Evolutionary conservation across 2,329 filamentous ascomycete species (phyloP).

Genomic region (Neurospora crassa): DNA sequence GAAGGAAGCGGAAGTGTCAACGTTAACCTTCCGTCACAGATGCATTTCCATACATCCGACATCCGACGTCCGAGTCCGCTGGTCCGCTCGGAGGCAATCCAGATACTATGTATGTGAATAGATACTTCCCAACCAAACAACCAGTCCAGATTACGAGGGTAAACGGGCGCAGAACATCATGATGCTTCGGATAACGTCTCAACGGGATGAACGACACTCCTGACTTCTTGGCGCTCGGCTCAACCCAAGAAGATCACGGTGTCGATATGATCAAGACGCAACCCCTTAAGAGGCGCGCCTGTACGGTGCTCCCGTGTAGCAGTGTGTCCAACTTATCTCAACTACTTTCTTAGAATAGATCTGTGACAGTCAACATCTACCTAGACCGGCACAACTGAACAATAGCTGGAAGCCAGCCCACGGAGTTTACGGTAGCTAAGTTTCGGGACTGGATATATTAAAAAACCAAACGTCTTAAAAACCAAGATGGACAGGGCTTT

Average conservation of each 20-base stretch:
- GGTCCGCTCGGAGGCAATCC: not conserved
- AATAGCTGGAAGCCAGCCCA: not conserved
- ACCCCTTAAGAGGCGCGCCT: not conserved
- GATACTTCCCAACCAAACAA: not conserved
- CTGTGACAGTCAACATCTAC: not conserved
- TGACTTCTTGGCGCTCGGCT: not conserved
- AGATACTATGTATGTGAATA: too few species aligned
- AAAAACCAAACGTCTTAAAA: not conserved
- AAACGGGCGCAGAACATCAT: not conserved
- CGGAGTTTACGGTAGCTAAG: not conserved
- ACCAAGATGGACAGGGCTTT: not conserved
- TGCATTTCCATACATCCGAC: not conserved
- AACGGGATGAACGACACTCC: conserved; percentile 1
- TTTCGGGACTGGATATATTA: not conserved
- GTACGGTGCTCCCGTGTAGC: not conserved
- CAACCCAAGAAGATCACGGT: conserved; percentile 11
- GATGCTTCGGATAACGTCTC: not conserved
- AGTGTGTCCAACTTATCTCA: not conserved
- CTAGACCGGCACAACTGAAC: not conserved
- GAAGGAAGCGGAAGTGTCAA: too few species aligned
- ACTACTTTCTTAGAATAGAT: not conserved
- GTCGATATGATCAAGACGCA: not conserved
- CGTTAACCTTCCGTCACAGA: not conserved
- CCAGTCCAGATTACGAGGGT: not conserved
- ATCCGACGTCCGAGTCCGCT: not conserved